Base-by-base conservation (phyloP, 1,284 basidiomycete genomes). In the Ustilago cynodontis region DNA sequence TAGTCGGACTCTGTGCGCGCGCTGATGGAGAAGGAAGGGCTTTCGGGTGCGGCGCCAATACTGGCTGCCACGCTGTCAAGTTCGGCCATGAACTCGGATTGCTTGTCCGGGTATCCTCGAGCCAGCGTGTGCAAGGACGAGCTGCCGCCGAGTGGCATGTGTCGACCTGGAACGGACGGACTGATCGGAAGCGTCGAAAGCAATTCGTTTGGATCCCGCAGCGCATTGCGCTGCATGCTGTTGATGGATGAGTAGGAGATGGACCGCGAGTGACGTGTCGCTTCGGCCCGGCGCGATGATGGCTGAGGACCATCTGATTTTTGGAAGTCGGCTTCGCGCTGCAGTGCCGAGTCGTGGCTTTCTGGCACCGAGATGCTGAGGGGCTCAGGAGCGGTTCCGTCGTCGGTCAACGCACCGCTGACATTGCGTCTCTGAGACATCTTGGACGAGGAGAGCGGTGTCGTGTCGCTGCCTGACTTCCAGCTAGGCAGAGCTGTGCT, bases 231-330 rank as follows among this genome's bases (percentile, higher is more conserved):
- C n/a, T 69, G 65, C 52, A 69, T 49, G 64, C 57, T 77, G 64
- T 66, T 77, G 70, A 77, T 64, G 26, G 70, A 72, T 3, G 81
- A 78, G 41, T 83, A 81, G n/a, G 81, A 82, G 57, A 84, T 80
- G 52, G 82, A 80, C 13, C 81, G 81, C 37, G 82, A 77, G 57
- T 82, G 79, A 10, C 78, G 73, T 8, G 59, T 31, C 11, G 60
- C 59, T 35, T 70, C 67, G 28, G 35, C 47, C 64, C 65, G 52
- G 39, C 57, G 60, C 43, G 53, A 43, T 18, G 26, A 57, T 16
- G 57, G 24, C 26, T 56, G 59, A 2, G 53, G 41, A 22, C 60
- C 56, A 35, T 67, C 51, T 10, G 60, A 45, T n/a, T 47, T 52
- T 9, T 59, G 53, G 13, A 47, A 29, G 37, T 54, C 55, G 3